These are phyloP conservation scores for Candida verbasci DNA, from an alignment of 805 yeast species.

Conservation along the genomic window DNA sequence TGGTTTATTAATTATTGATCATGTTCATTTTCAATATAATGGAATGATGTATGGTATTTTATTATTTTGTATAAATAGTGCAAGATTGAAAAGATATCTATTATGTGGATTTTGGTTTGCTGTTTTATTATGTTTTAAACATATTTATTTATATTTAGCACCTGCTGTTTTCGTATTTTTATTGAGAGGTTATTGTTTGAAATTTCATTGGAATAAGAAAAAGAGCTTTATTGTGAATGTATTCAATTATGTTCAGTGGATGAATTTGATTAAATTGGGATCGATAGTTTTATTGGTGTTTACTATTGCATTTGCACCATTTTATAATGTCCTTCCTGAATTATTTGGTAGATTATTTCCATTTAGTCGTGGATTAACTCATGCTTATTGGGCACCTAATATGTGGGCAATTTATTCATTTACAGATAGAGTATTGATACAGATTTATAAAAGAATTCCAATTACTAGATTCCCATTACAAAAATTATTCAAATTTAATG, in stretches of 20 bases:
- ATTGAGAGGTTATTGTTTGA: constrained; percentile 67
- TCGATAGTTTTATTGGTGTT: constrained; percentile 59
- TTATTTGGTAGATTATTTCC: constrained; percentile 77
- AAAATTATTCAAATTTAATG: constrained; percentile 41
- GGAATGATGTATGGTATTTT: constrained; percentile 88
- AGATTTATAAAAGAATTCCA: constrained; percentile 35
- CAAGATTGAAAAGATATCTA: constrained; percentile 53
- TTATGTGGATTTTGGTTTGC: constrained; percentile 69
- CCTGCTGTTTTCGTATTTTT: constrained; percentile 88
- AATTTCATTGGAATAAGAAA: constrained; percentile 27
- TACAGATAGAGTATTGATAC: constrained; percentile 63
- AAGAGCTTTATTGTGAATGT: constrained; percentile 20
- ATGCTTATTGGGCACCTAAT: constrained; percentile 99
- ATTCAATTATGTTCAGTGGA: constrained; percentile 47
- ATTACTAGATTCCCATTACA: constrained; percentile 24
- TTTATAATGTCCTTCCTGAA: constrained; percentile 60
- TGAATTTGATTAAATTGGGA: constrained; percentile 58
- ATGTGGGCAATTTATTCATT: constrained; percentile 94
- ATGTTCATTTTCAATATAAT: constrained; percentile 95
- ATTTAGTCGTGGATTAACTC: constrained; percentile 90
- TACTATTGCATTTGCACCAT: constrained; percentile 73
- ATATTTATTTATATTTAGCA: constrained; percentile 86
- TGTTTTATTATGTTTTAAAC: constrained; percentile 84
- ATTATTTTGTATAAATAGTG: constrained; percentile 68
- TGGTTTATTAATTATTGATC: constrained; percentile 86